phyloP scores from a whole-genome alignment of 768 basidiomycete species.

The Boletus tomentosulus region DNA sequence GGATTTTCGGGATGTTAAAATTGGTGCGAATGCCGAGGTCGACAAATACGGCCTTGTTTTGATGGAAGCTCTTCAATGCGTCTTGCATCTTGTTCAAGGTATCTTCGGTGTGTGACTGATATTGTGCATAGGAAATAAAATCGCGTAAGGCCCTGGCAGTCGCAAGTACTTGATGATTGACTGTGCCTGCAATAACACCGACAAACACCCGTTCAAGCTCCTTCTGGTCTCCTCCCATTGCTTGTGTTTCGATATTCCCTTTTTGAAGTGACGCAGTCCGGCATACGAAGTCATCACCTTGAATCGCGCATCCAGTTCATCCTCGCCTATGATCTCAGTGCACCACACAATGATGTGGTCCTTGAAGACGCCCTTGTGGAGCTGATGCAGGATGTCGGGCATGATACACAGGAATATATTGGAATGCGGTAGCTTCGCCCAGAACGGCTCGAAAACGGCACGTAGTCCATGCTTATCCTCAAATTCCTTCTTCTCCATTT shows the following conservation, averaged over 20 bases:
- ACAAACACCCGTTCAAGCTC: background rate
- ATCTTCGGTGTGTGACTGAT: constrained; percentile 30
- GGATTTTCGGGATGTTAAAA: constrained; percentile 39
- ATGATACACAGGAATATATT: background rate
- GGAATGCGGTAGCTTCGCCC: background rate
- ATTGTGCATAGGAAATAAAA: constrained; percentile 38
- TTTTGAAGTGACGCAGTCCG: background rate
- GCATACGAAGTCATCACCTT: background rate
- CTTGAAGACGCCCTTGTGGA: background rate
- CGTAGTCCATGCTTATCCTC: too few species aligned
- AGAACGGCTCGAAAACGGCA: background rate
- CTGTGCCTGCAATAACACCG: background rate
- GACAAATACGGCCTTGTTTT: constrained; percentile 28
- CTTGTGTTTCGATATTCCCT: background rate
- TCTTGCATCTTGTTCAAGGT: constrained; percentile 24
- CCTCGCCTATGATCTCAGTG: background rate
- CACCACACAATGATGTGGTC: constrained; percentile 1
- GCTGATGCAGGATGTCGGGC: background rate
- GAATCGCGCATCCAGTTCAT: background rate
- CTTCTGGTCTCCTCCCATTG: background rate
- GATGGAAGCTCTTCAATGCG: too few species aligned
- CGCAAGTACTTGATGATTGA: background rate
- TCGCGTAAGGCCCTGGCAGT: constrained; percentile 26
- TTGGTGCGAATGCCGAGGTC: constrained; percentile 20
- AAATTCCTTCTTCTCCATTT: too few species aligned